Evolutionary conservation across 768 basidiomycete genomes (phyloP).

Genomic region (Hirschioporus abietinus): DNA sequence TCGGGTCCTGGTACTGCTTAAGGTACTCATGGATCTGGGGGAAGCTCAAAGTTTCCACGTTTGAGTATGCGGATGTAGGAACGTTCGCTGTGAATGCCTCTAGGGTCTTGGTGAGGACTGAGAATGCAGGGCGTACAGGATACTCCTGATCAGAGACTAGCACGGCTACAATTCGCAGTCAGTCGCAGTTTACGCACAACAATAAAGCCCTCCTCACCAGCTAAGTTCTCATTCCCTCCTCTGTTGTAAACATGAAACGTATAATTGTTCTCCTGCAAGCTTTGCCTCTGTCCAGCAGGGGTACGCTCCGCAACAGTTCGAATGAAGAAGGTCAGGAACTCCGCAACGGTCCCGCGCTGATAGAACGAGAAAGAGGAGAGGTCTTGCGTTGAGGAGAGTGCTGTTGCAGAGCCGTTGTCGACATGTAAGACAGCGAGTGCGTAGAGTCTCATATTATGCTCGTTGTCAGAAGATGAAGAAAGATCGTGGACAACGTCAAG

Average conservation of each 20-base stretch:
- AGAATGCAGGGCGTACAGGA: conserved; percentile 94
- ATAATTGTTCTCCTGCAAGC: conserved; percentile 90
- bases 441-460: conserved; percentile 73
- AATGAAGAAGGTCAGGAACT: conserved; percentile 92
- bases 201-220: conserved; percentile 46
- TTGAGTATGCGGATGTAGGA: conserved; percentile 61
- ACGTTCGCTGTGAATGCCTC: conserved; percentile 88
- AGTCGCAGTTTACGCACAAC: conserved; percentile 8
- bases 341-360: conserved; percentile 78
- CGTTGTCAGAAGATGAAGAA: background rate
- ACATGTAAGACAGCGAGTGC: conserved; percentile 71
- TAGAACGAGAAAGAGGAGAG: conserved; percentile 93
- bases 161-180: conserved; percentile 49
- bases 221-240: conserved; percentile 78
- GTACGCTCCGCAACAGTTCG: conserved; percentile 92
- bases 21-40: conserved; percentile 72
- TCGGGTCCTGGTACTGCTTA: conserved; percentile 93
- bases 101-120: conserved; percentile 84
- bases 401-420: conserved; percentile 55
- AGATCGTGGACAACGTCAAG: background rate
- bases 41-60: conserved; percentile 68
- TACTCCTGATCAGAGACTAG: conserved; percentile 96
- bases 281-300: conserved; percentile 82
- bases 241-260: conserved; percentile 92
- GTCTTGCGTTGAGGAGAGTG: conserved; percentile 69